Percentiles rank a stretch among this genome's conserved stretches.
These are phyloP conservation scores for Aotearoamyces nothofagi DNA, from an alignment of 2,329 filamentous ascomycete species.

Conservation along the genomic window DNA sequence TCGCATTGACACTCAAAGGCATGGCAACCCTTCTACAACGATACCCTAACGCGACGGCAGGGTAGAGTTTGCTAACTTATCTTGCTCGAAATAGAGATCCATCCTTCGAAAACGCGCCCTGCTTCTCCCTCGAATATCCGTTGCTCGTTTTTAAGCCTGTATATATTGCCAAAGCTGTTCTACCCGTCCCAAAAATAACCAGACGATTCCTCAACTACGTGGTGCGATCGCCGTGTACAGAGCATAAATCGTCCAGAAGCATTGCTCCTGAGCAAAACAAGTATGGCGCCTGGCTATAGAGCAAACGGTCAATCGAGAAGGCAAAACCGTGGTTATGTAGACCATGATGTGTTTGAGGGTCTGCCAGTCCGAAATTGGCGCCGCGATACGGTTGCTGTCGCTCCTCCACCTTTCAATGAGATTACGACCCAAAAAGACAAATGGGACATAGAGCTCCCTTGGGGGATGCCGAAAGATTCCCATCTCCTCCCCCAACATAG, in stretches of 20 bases:
- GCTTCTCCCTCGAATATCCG: not conserved
- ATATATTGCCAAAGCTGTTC: not conserved
- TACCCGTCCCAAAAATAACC: not conserved
- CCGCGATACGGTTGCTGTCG: slow-evolving; percentile 52
- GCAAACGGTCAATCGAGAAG: slow-evolving; percentile 12
- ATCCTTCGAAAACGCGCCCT: not conserved
- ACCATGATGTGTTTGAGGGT: slow-evolving; percentile 37
- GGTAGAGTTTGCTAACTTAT: too few relatives aligned
- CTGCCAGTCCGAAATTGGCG: slow-evolving; percentile 87
- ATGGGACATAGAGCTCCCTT: slow-evolving; percentile 62
- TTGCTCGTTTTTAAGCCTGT: not conserved
- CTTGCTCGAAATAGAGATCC: not conserved
- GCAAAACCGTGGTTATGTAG: slow-evolving; percentile 21
- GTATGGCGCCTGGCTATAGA: slow-evolving; percentile 11
- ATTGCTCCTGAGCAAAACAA: not conserved
- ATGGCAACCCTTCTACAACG: too few relatives aligned
- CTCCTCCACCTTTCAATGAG: slow-evolving; percentile 49
- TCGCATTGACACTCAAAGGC: too few relatives aligned
- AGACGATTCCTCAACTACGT: not conserved
- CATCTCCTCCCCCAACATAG: slow-evolving; percentile 64
- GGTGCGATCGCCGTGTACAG: not conserved
- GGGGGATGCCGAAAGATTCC: slow-evolving; percentile 74
- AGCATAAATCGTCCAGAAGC: not conserved
- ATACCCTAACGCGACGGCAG: too few relatives aligned
- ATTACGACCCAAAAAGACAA: slow-evolving; percentile 45